These are phyloP conservation scores for Peronospora tabacina DNA, from an alignment of 352 stramenopile genomes.

Conservation along the genomic window DNA sequence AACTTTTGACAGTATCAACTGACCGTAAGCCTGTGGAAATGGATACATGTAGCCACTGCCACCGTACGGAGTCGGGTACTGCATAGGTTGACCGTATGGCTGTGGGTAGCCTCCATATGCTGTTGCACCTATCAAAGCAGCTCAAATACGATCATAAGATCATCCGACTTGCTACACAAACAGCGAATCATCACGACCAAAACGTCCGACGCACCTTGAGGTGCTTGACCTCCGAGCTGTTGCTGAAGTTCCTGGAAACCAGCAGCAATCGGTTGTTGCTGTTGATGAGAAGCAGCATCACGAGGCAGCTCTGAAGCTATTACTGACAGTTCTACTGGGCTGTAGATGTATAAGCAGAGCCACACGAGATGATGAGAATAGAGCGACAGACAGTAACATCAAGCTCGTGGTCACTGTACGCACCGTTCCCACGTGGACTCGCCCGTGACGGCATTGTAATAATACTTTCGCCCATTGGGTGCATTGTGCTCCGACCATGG, in stretches of 20 bases:
- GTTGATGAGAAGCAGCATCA: conserved; percentile 23
- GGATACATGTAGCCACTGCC: conserved; percentile 81
- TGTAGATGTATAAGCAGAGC: conserved; percentile 10
- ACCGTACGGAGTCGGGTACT: conserved; percentile 65
- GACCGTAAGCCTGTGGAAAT: conserved; percentile 77
- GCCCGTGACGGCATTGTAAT: conserved; percentile 87
- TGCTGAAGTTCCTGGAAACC: conserved; percentile 31
- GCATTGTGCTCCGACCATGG: conserved; percentile 88
- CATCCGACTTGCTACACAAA: background rate
- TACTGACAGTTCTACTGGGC: conserved; percentile 43
- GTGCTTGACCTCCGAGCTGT: conserved; percentile 32
- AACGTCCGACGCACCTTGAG: conserved; percentile 33
- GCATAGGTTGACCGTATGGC: conserved; percentile 68
- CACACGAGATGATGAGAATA: background rate
- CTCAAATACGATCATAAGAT: background rate
- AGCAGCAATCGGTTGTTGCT: conserved; percentile 15
- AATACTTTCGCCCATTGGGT: conserved; percentile 88
- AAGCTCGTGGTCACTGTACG: conserved; percentile 4
- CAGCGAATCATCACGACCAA: background rate
- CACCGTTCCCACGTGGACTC: conserved; percentile 87
- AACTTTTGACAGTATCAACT: background rate
- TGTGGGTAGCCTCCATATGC: conserved; percentile 71
- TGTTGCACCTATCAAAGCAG: conserved; percentile 15
- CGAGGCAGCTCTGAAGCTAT: conserved; percentile 29
- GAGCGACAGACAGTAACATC: background rate